phyloP scores from a whole-genome alignment of 1,284 basidiomycete species.

The Austroboletus novae-zelandiae region DNA sequence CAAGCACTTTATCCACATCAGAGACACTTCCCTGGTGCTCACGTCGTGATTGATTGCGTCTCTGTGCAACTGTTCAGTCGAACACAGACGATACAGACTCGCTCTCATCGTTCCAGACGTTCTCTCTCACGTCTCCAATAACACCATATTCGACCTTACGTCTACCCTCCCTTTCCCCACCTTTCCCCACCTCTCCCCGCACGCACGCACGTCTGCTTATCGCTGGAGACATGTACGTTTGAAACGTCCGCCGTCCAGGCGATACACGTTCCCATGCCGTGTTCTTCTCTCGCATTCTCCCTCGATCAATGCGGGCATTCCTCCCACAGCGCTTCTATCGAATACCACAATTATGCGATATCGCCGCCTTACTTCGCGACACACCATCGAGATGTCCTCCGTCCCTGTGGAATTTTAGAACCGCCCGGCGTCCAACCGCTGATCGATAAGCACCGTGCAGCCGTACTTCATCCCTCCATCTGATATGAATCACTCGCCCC shows the following conservation, averaged over 20 bases:
- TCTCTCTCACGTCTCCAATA: background rate
- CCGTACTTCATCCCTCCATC: background rate
- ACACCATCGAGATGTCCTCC: constrained; percentile 2
- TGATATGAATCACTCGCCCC: constrained; percentile 2
- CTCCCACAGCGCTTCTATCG: constrained; percentile 22
- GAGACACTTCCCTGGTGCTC: background rate
- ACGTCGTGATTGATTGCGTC: background rate
- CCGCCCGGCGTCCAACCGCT: background rate
- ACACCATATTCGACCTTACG: constrained; percentile 10
- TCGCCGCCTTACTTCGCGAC: constrained; percentile 13
- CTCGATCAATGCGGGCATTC: constrained; percentile 19
- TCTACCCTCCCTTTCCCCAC: constrained; percentile 16
- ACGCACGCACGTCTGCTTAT: background rate
- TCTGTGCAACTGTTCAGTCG: background rate
- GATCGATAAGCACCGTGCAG: constrained; percentile 5
- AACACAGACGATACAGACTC: background rate
- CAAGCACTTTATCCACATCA: background rate
- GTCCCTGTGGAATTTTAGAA: constrained; percentile 5
- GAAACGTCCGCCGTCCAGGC: constrained; percentile 5
- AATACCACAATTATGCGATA: constrained; percentile 22
- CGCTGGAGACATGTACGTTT: background rate
- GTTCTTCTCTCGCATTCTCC: constrained; percentile 6
- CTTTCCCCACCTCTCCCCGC: constrained; percentile 28
- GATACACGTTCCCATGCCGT: constrained; percentile 7
- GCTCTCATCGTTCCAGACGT: too few species aligned